phyloP scores from a whole-genome alignment of 2,329 filamentous ascomycete genomes.

The Claviceps capensis region DNA sequence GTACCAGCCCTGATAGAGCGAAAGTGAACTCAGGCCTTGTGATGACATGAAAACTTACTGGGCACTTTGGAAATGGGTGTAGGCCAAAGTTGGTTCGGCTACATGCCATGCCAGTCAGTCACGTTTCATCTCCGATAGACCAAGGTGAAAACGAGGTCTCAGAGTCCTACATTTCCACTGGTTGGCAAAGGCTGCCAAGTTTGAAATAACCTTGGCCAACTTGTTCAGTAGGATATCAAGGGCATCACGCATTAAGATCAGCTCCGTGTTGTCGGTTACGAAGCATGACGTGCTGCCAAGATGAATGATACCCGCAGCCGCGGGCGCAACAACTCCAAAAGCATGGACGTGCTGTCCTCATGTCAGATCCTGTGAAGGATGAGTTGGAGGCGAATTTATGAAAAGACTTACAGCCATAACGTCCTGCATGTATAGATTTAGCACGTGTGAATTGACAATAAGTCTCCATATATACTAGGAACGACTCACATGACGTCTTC shows the following conservation, averaged over 20 bases:
- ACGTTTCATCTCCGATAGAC: background rate
- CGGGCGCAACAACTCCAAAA: conserved; percentile 59
- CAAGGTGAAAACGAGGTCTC: conserved; percentile 1
- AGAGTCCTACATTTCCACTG: conserved; percentile 45
- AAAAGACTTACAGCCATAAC: conserved; percentile 41
- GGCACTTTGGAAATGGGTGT: conserved; percentile 58
- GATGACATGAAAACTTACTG: conserved; percentile 18
- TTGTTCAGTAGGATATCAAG: conserved; percentile 66
- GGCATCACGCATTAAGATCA: conserved; percentile 52
- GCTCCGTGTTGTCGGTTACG: conserved; percentile 62
- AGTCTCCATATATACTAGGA: background rate
- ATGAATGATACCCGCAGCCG: conserved; percentile 74
- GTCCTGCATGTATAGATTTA: conserved; percentile 17
- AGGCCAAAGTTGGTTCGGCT: conserved; percentile 53
- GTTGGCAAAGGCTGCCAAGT: conserved; percentile 58
- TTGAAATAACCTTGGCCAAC: conserved; percentile 64
- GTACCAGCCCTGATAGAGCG: background rate
- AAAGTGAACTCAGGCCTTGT: background rate
- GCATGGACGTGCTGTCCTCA: conserved; percentile 49
- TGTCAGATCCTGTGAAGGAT: conserved; percentile 12
- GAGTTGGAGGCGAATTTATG: background rate
- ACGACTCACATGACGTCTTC: conserved; percentile 37
- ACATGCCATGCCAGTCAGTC: background rate
- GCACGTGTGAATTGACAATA: background rate
- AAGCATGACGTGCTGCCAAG: conserved; percentile 30